Base-by-base conservation (phyloP, 805 yeast genomes). In the Candida quercuum region DNA sequence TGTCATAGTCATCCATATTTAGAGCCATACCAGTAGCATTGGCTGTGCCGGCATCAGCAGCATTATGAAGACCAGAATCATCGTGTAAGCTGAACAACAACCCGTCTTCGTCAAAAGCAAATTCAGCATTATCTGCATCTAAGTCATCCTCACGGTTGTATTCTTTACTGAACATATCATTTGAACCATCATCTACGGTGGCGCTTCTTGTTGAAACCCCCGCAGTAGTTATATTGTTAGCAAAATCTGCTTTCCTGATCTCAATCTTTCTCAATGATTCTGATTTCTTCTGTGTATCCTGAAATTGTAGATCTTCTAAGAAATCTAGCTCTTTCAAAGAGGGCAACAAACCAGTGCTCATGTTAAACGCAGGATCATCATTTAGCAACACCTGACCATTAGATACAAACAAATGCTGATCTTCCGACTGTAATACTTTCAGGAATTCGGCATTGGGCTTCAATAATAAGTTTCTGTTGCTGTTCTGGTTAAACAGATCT, bases 341-440 rank as follows among this genome's bases (percentile, higher is more conserved):
- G 12, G 63, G 63, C 4, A 61, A 40, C 6, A 64, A 33, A 3
- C 56, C 64, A 15, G 45, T 43, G 10, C 57, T 55, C 21, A 66
- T 57, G 39, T 55, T 52, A 46, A 68, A 69, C 32, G 46, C 33
- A 0, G 66, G 68, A 37, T 67, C 72, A 44, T 69, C 73, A n/a
- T 36, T 32, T 13, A 59, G 42, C 1, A 59, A 46, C 1, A 43
- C 49, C 5, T 44, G 48, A 21, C 7, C 10, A 5, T n/a, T n/a
- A 14, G n/a, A n/a, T n/a, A n/a, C n/a, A n/a, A n/a, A n/a, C n/a
- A n/a, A n/a, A n/a, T n/a, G n/a, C n/a, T n/a, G n/a, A n/a, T n/a
- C n/a, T n/a, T n/a, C n/a, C n/a, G n/a, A n/a, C n/a, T n/a, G n/a
- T n/a, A n/a, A n/a, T 12, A 14, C 19, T 25, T 27, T 23, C 29